phyloP scores from a whole-genome alignment of 2,329 filamentous ascomycete genomes.

The Blastomyces silverae region DNA sequence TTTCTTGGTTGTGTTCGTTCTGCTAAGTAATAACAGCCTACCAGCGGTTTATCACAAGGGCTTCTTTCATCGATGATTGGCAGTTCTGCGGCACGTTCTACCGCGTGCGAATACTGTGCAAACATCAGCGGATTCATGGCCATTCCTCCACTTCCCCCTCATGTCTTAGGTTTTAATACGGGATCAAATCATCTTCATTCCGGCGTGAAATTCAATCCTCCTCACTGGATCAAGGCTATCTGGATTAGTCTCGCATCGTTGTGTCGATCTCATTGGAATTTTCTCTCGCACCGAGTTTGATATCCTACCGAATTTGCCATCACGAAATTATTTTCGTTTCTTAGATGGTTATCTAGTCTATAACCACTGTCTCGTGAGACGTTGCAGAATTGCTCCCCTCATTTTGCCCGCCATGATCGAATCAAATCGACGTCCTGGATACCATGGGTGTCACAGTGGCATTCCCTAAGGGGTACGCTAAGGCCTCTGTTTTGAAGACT shows the following conservation, averaged over 20 bases:
- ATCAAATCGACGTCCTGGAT: background rate
- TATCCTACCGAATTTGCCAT: background rate
- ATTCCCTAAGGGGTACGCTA: background rate
- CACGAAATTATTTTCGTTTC: background rate
- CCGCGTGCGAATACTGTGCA: background rate
- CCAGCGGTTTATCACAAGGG: background rate
- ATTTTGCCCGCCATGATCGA: background rate
- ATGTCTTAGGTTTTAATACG: background rate
- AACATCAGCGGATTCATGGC: background rate
- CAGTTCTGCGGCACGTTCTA: background rate
- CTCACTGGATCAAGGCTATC: background rate
- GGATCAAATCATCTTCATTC: background rate
- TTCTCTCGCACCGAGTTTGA: background rate
- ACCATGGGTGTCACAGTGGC: background rate
- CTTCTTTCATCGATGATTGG: background rate
- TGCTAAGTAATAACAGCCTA: background rate
- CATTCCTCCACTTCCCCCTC: background rate
- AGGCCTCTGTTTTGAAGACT: background rate
- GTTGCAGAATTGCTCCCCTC: background rate
- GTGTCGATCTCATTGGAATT: background rate
- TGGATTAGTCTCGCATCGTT: background rate
- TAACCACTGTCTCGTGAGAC: background rate
- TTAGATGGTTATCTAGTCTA: background rate
- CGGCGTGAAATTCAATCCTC: background rate
- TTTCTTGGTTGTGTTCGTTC: no score